Conservation (phyloP, 2,329 filamentous ascomycete species). For the Mariannaea elegans region DNA sequence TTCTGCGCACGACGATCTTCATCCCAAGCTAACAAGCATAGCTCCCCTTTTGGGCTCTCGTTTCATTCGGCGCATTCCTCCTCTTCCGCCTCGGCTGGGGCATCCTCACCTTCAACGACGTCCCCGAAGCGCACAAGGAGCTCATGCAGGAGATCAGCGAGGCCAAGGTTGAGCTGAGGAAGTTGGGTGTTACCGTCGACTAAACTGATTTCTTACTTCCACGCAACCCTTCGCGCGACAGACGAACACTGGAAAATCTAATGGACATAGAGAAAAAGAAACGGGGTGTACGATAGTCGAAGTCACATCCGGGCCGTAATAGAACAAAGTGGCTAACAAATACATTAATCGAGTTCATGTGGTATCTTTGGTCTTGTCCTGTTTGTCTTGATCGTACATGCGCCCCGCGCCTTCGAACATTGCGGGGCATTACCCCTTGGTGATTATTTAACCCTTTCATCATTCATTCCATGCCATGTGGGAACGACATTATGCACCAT, state of each 20-base stretch:
- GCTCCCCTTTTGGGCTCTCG: slow-evolving; percentile 93
- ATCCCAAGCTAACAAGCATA: slow-evolving; percentile 47
- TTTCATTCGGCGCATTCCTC: slow-evolving; percentile 91
- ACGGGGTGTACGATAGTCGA: slow-evolving; percentile 15
- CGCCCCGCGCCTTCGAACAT: slow-evolving; percentile 5
- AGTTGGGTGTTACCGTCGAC: slow-evolving; percentile 82
- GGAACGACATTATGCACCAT: slow-evolving; percentile 35
- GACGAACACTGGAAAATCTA: slow-evolving; percentile 17
- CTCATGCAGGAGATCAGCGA: slow-evolving; percentile 84
- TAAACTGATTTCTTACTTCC: slow-evolving; percentile 45
- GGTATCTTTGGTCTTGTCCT: slow-evolving; percentile 23
- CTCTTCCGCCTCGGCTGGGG: slow-evolving; percentile 92
- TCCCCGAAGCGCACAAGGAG: slow-evolving; percentile 88
- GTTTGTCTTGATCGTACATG: slow-evolving; percentile 5
- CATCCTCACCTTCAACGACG: slow-evolving; percentile 96
- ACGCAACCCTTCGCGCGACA: neutral
- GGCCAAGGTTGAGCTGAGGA: slow-evolving; percentile 77
- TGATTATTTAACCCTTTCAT: slow-evolving; percentile 1
- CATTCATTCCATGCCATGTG: neutral
- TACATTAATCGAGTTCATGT: slow-evolving; percentile 28
- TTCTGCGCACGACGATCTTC: neutral
- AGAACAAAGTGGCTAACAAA: slow-evolving; percentile 13
- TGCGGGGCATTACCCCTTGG: slow-evolving; percentile 1
- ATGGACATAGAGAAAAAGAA: slow-evolving; percentile 34
- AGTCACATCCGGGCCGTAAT: slow-evolving; percentile 12